Percentiles rank a stretch among this genome's conserved stretches.
Conservation (phyloP, 768 basidiomycete species). For the Clavulina sp. region DNA sequence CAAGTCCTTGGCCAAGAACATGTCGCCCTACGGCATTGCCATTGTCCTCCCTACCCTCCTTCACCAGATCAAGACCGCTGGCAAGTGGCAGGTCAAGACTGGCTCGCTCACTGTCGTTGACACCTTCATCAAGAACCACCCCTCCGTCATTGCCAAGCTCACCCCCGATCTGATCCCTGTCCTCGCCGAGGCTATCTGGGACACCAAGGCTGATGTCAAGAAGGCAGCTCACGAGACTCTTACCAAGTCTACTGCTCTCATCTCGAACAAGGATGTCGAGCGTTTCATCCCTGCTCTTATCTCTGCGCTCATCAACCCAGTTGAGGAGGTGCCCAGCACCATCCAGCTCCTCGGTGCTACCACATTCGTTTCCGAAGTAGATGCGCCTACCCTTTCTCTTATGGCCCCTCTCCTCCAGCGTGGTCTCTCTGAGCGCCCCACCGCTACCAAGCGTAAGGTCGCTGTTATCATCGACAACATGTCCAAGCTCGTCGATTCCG, state of each 20-base stretch:
- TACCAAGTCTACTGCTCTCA: conserved; percentile 82
- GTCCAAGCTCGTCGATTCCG: conserved; percentile 93
- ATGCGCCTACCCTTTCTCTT: conserved; percentile 87
- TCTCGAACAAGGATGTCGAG: conserved; percentile 74
- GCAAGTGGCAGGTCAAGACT: conserved; percentile 95
- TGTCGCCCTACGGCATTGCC: conserved; percentile 79
- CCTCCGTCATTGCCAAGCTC: conserved; percentile 66
- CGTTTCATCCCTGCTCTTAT: conserved; percentile 84
- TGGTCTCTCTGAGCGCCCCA: conserved; percentile 87
- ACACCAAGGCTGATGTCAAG: conserved; percentile 97
- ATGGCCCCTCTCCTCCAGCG: conserved; percentile 93
- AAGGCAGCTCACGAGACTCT: conserved; percentile 91
- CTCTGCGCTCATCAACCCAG: conserved; percentile 95
- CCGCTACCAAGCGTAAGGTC: conserved; percentile 93
- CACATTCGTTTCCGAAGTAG: conserved; percentile 99
- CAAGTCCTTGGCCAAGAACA: conserved; percentile 48
- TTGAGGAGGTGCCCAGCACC: conserved; percentile 95
- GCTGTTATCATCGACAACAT: conserved; percentile 98
- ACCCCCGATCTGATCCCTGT: conserved; percentile 92
- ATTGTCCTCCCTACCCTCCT: conserved; percentile 77
- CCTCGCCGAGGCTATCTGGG: conserved; percentile 93
- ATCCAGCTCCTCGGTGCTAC: conserved; percentile 91
- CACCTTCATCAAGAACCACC: conserved; percentile 71
- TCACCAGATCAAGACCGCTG: conserved; percentile 83
- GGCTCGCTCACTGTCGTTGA: conserved; percentile 68